Evolutionary conservation across 2,329 filamentous ascomycete species (phyloP).

Genomic region (Clarireedia hainanense): DNA sequence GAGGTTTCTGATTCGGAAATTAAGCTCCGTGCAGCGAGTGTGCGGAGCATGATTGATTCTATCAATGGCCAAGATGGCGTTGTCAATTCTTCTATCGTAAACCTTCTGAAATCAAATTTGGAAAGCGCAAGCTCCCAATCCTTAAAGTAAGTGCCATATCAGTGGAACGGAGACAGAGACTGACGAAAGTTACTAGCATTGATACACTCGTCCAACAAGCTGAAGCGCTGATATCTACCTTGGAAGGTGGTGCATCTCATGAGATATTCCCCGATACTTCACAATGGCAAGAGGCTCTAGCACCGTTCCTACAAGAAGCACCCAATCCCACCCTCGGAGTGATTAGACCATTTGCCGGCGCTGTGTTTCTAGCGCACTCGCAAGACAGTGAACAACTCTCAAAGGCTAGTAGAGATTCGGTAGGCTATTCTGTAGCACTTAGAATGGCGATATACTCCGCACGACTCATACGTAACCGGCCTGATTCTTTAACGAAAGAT

Average conservation of each 20-base stretch:
- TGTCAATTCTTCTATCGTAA: conserved; percentile 34
- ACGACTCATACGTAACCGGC: conserved; percentile 43
- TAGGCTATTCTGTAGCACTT: conserved; percentile 64
- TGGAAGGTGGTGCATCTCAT: conserved; percentile 24
- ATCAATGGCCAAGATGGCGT: conserved; percentile 1
- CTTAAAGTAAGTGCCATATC: conserved; percentile 37
- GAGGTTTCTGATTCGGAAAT: conserved; percentile 38
- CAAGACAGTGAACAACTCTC: conserved; percentile 19
- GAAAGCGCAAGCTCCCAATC: conserved; percentile 42
- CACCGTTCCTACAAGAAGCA: conserved; percentile 41
- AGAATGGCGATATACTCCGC: conserved; percentile 67
- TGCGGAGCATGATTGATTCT: conserved; percentile 40
- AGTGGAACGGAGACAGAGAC: neutral
- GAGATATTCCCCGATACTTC: conserved; percentile 55
- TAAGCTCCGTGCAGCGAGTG: conserved; percentile 14
- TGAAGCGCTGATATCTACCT: conserved; percentile 32
- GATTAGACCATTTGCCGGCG: conserved; percentile 64
- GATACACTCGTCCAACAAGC: conserved; percentile 46
- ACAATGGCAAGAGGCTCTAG: conserved; percentile 59
- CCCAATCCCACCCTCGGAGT: conserved; percentile 62
- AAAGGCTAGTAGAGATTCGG: conserved; percentile 47
- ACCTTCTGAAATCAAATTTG: conserved; percentile 48
- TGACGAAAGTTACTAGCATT: conserved; percentile 33
- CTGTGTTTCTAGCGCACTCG: conserved; percentile 52
- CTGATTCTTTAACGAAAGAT: conserved; percentile 34